phyloP scores from a whole-genome alignment of 192 early-diverging fungal species.

The Rhizophagus sp. region DNA sequence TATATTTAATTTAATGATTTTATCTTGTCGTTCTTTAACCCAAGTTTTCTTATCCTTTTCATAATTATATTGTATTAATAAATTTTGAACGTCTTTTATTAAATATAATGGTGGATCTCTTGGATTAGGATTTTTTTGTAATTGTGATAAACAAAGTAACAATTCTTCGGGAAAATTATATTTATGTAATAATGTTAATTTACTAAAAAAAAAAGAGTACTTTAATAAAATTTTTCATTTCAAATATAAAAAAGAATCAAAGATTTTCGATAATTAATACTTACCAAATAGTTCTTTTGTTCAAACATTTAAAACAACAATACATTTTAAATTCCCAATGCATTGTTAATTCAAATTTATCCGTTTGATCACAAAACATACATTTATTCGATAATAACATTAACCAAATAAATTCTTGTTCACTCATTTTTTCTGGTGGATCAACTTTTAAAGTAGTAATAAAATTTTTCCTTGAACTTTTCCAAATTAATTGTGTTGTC shows the following conservation, averaged over 20 bases:
- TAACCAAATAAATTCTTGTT: conserved; percentile 21
- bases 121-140: not conserved
- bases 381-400: conserved; percentile 11
- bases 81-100: not conserved
- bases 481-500: not conserved
- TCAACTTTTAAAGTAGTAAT: too few relatives aligned
- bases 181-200: not conserved
- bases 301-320: conserved; percentile 16
- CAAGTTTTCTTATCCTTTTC: not conserved
- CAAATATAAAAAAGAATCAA: too few relatives aligned
- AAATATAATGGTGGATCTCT: not conserved
- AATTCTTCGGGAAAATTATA: not conserved
- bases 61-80: not conserved
- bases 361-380: conserved; percentile 11
- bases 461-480: not conserved
- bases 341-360: not conserved
- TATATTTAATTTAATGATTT: not conserved
- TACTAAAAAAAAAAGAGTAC: not conserved
- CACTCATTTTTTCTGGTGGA: not conserved
- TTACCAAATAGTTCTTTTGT: conserved; percentile 1
- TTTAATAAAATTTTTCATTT: too few relatives aligned
- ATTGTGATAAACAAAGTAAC: not conserved
- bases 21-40: not conserved
- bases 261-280: not conserved
- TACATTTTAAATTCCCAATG: conserved; percentile 19